Evolutionary conservation across 2,329 filamentous ascomycete genomes (phyloP).

Genomic region (Allantophomopsis lycopodina): DNA sequence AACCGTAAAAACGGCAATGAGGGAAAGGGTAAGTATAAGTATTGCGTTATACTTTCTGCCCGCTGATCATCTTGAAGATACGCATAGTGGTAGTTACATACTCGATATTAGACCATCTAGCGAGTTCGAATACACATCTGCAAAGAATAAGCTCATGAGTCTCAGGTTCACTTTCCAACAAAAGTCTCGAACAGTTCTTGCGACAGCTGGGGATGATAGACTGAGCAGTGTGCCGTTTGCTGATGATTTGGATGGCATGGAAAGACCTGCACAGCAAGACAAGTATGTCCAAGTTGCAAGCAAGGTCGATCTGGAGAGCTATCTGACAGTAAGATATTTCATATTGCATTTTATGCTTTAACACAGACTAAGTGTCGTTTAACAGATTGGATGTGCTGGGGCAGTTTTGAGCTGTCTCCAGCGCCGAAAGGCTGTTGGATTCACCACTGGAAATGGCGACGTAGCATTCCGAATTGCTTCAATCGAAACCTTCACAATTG

Average conservation of each 20-base stretch:
- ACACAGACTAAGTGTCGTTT: background rate
- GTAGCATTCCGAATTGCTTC: slow-evolving; percentile 43
- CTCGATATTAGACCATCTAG: slow-evolving; percentile 55
- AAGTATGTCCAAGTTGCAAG: slow-evolving; percentile 56
- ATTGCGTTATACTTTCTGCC: too few species aligned
- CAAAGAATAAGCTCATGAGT: slow-evolving; percentile 49
- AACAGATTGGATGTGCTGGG: slow-evolving; percentile 64
- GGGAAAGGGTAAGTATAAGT: slow-evolving; percentile 4
- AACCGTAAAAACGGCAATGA: slow-evolving; percentile 10
- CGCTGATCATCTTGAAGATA: slow-evolving; percentile 14
- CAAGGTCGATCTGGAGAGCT: slow-evolving; percentile 61
- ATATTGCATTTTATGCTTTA: background rate
- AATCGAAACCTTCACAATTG: slow-evolving; percentile 64
- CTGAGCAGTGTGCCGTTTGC: slow-evolving; percentile 4
- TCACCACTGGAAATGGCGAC: slow-evolving; percentile 44
- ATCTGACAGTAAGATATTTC: slow-evolving; percentile 39
- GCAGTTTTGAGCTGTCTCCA: slow-evolving; percentile 71
- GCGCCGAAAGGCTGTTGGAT: slow-evolving; percentile 48
- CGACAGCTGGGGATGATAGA: slow-evolving; percentile 39
- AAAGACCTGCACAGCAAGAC: slow-evolving; percentile 40
- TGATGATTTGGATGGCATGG: slow-evolving; percentile 23
- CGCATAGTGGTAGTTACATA: slow-evolving; percentile 26
- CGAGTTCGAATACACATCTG: slow-evolving; percentile 59
- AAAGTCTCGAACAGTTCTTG: slow-evolving; percentile 39
- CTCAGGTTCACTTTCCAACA: slow-evolving; percentile 31